Evolutionary conservation across 805 yeast genomes (phyloP), one percentile per base, ranked within the genome.

Genomic region (Lipomyces starkeyi): DNA sequence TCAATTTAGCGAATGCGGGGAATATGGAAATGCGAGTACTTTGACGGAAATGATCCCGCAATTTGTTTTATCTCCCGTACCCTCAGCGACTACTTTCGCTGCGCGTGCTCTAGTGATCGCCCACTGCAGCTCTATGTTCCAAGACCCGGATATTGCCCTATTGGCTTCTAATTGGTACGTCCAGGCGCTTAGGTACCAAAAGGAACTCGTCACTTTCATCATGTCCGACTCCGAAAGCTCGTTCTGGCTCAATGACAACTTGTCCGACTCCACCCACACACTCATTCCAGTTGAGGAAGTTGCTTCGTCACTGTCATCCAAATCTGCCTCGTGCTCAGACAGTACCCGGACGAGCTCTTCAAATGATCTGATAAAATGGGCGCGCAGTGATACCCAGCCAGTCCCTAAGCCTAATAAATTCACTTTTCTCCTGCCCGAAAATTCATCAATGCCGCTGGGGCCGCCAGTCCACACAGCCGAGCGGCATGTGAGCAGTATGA

Each of bases 161-260:
- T 8, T 66, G 9, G 69, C 60, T 17, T 57, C 62, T 13, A 49
- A 47, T 32, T 66, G 69, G 69, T 62, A 63, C 32, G 62, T 58
- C 20, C 35, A 62, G 32, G 69, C 61, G 5, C 29, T 63, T 25
- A 52, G 55, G 32, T 47, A 55, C 32, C 69, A 66, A 35, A 66
- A 66, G 29, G 43, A 55, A 2, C 58, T 57, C 17, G 53, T 66
- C 37, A 64, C n/a, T 1, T 7, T 56, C 7, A 37, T 58, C 20
- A 2, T 17, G 17, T 40, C 47, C 2, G 47, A 40, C 14, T 1
- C 3, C 20, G 47, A 17, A 17, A 3, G 47, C 47, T 13, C 47
- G 17, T 17, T 5, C 5, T 3, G 47, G 47, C 27, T 25, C 27
- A 40, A 37, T 7, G 9, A 14, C 1, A 4, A 37, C 47, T 13